phyloP scores from a whole-genome alignment of 495 filamentous ascomycete genomes.

The Astrocystis sublimbata region DNA sequence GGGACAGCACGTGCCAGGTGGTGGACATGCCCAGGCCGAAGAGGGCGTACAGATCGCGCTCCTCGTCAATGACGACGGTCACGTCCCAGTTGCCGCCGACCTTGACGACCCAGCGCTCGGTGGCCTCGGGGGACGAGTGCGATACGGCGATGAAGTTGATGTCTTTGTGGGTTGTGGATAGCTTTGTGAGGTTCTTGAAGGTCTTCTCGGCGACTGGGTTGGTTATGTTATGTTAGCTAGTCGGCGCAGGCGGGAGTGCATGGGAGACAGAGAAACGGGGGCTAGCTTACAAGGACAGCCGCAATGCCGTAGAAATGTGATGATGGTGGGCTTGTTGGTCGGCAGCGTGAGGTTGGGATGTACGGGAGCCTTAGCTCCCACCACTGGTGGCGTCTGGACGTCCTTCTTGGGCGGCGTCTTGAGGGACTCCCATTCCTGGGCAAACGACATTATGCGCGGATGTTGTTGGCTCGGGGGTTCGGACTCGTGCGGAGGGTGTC shows the following conservation, averaged over 20 bases:
- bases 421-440: slow-evolving; percentile 32
- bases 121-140: slow-evolving; percentile 51
- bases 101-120: slow-evolving; percentile 54
- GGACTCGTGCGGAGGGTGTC: not conserved
- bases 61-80: slow-evolving; percentile 53
- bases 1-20: slow-evolving; percentile 54
- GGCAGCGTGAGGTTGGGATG: slow-evolving; percentile 47
- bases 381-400: slow-evolving; percentile 39
- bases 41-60: slow-evolving; percentile 49
- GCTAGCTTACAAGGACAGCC: slow-evolving; percentile 57
- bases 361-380: slow-evolving; percentile 52
- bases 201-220: slow-evolving; percentile 62
- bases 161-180: slow-evolving; percentile 48
- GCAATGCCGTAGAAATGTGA: slow-evolving; percentile 62
- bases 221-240: no score
- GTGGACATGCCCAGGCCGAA: slow-evolving; percentile 57
- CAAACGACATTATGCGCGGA: slow-evolving; percentile 12
- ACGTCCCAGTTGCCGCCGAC: slow-evolving; percentile 56
- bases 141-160: slow-evolving; percentile 60
- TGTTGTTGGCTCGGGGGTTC: not conserved
- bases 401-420: slow-evolving; percentile 33
- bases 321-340: slow-evolving; percentile 47
- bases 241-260: not conserved
- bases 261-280: not conserved
- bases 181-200: slow-evolving; percentile 46